phyloP scores from a whole-genome alignment of 2,329 filamentous ascomycete species.

The Amesomyces nigricolor region DNA sequence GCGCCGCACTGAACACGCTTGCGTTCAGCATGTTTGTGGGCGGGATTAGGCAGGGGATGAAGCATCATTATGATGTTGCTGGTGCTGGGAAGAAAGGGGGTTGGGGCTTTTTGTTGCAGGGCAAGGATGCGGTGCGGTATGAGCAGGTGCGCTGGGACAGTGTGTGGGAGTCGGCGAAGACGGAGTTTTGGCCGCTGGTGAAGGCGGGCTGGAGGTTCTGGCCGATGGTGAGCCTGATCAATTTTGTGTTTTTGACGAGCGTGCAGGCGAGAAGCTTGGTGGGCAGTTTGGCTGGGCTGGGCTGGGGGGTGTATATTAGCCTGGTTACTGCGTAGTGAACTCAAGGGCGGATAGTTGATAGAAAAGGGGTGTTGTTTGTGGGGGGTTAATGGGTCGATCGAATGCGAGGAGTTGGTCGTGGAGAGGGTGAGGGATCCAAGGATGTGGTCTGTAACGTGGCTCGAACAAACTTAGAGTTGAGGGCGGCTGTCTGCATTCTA shows the following conservation, averaged over 20 bases:
- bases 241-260: slow-evolving; percentile 60
- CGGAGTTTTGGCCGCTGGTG: slow-evolving; percentile 61
- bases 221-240: slow-evolving; percentile 61
- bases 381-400: too few relatives aligned
- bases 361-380: too few relatives aligned
- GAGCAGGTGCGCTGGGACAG: slow-evolving; percentile 39
- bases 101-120: slow-evolving; percentile 32
- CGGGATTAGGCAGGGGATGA: slow-evolving; percentile 49
- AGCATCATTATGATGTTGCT: slow-evolving; percentile 32
- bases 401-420: too few relatives aligned
- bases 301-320: slow-evolving; percentile 67
- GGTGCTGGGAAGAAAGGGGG: slow-evolving; percentile 27
- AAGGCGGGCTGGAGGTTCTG: slow-evolving; percentile 66
- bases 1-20: slow-evolving; percentile 52
- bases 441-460: too few relatives aligned
- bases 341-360: neutral
- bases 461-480: too few relatives aligned
- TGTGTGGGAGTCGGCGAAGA: slow-evolving; percentile 40
- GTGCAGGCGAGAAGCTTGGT: slow-evolving; percentile 61
- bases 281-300: slow-evolving; percentile 60
- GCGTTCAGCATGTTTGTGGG: slow-evolving; percentile 47
- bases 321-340: slow-evolving; percentile 41
- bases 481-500: too few relatives aligned
- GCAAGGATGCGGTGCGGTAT: slow-evolving; percentile 39
- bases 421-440: too few relatives aligned